Percentiles rank a stretch among this genome's conserved stretches.
phyloP scores from a whole-genome alignment of 306 rosid species.

The Astragalus glycyphyllos region DNA sequence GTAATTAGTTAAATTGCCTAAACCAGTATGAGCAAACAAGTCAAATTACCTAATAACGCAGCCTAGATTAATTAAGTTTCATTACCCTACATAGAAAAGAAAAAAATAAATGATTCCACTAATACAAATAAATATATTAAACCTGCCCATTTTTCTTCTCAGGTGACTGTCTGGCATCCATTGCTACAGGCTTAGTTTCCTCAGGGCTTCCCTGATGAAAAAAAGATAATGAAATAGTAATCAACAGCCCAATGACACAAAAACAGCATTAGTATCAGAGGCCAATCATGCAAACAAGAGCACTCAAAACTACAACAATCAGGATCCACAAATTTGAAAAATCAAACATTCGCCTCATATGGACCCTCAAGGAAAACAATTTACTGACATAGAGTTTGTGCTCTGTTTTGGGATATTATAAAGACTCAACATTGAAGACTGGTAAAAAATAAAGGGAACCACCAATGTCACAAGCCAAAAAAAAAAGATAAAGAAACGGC shows the following conservation, averaged over 20 bases:
- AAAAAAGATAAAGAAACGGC: background rate
- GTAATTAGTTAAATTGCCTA: conserved; percentile 25
- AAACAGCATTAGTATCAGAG: conserved; percentile 11
- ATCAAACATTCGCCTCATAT: conserved; percentile 13
- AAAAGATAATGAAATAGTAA: conserved; percentile 14
- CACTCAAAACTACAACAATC: conserved; percentile 24
- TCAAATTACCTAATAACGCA: conserved; percentile 15
- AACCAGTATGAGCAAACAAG: conserved; percentile 29
- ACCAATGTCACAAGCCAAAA: conserved; percentile 19
- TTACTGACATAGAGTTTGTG: conserved; percentile 10
- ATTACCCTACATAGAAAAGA: background rate
- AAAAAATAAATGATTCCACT: background rate
- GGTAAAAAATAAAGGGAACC: conserved; percentile 8
- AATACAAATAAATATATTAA: background rate
- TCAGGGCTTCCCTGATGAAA: conserved; percentile 55
- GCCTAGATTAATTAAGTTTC: background rate
- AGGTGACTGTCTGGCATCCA: conserved; percentile 49
- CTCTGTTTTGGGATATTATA: background rate
- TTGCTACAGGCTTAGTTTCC: conserved; percentile 54
- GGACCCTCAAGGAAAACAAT: conserved; percentile 12
- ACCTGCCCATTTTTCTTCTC: conserved; percentile 59
- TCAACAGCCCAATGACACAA: conserved; percentile 5
- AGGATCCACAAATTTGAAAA: conserved; percentile 6
- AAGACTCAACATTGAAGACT: conserved; percentile 4
- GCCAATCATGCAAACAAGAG: conserved; percentile 24